phyloP scores from a whole-genome alignment of 768 basidiomycete species.

The Russula sp. region DNA sequence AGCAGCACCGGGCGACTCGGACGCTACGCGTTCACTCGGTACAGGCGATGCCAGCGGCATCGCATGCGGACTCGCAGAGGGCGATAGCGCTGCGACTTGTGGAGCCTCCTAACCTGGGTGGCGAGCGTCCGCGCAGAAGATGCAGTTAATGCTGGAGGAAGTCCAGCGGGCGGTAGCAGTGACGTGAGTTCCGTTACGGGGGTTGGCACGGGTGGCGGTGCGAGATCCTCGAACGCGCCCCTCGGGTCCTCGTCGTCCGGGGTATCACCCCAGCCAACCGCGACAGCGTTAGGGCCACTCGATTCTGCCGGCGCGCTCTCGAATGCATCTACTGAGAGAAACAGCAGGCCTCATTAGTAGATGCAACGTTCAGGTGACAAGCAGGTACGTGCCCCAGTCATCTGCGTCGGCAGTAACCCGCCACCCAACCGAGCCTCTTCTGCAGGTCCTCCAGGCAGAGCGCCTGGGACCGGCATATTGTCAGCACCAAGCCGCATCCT shows the following conservation, averaged over 20 bases:
- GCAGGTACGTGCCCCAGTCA: slow-evolving; percentile 79
- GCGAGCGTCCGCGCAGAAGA: neutral
- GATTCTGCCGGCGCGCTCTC: slow-evolving; percentile 31
- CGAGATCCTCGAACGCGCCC: slow-evolving; percentile 21
- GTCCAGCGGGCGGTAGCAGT: neutral
- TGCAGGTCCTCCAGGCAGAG: slow-evolving; percentile 49
- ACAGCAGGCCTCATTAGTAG: neutral
- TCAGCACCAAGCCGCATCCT: slow-evolving; percentile 65
- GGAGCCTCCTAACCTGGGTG: neutral
- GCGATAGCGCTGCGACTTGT: slow-evolving; percentile 1
- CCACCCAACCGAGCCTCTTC: slow-evolving; percentile 53
- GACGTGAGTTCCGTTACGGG: slow-evolving; percentile 18
- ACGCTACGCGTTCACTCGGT: slow-evolving; percentile 23
- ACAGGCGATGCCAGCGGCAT: slow-evolving; percentile 16
- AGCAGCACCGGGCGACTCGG: slow-evolving; percentile 19
- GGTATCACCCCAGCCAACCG: slow-evolving; percentile 27
- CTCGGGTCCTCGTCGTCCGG: slow-evolving; percentile 23
- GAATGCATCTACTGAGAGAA: slow-evolving; percentile 28
- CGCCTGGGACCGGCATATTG: slow-evolving; percentile 37
- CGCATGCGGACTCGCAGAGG: slow-evolving; percentile 3
- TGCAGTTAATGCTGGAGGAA: neutral
- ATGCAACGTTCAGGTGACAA: slow-evolving; percentile 1
- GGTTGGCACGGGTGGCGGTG: slow-evolving; percentile 13
- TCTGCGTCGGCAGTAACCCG: slow-evolving; percentile 89
- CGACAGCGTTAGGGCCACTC: slow-evolving; percentile 24